Evolutionary conservation across 345 rosid genomes (phyloP), one percentile per base, ranked within the genome.

Genomic region (Eucalyptus victrix): DNA sequence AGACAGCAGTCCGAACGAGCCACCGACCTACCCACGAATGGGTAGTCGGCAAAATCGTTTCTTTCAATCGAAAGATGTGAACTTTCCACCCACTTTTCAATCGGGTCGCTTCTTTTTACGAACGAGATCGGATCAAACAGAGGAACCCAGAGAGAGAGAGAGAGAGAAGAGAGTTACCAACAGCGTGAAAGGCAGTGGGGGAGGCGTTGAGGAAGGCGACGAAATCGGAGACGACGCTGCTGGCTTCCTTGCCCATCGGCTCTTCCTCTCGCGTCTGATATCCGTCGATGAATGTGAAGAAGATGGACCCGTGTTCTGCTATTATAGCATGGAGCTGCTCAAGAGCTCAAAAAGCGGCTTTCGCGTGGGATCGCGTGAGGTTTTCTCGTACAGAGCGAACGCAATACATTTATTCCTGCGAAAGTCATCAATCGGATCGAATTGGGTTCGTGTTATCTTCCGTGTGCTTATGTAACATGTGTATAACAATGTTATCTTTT

Each of bases 111-210:
- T 40, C 23, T 21, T 76, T 12, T 21, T 26, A 37, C 16, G 28
- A 37, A 40, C 83, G 47, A 40, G 47, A 76, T 37, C 13, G 83
- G 47, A 76, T 44, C 83, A 11, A 88, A 54, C 12, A 15, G 60
- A 51, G 40, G 24, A 49, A 28, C 18, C 76, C 12, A 58, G 51
- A 88, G 91, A 80, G 69, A 4, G 60, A 88, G 91, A 76, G 45
- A 44, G 47, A 18, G 58, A 54, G 60, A 49, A 1, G 56, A 49
- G 56, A 56, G 47, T 89, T 96, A 98, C 99, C 99, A 45, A 97
- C 99, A 91, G 99, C 99, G 85, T 98, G 99, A 90, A 98, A 98
- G 54, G 99, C 98, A n/a, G 99, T 98, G 45, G 99, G 99, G 65
- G 99, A 97, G 87, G 95, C 97, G 92, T 98, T 97, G 90, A 97